Evolutionary conservation across 139 green algal genomes (phyloP), one percentile per base, ranked within the genome.

Genomic region (Monoraphidium neglectum): DNA sequence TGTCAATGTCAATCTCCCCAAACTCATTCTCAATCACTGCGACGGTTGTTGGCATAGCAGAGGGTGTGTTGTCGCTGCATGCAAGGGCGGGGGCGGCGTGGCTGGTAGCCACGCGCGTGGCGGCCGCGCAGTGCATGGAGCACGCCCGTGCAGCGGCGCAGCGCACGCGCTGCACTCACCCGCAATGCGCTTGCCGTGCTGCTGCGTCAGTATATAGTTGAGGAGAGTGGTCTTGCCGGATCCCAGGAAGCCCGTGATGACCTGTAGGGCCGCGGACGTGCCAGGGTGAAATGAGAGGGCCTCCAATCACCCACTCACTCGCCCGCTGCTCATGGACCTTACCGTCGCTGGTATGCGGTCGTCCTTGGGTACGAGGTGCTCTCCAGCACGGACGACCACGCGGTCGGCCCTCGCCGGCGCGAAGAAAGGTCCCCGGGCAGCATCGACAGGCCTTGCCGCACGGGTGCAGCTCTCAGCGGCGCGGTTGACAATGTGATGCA

Each of bases 1-100:
- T 88, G 87, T 99, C 96, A 70, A 99, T 98, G 84, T 97, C 95
- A 60, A 98, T 95, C 77, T 97, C 93, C 5, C 96, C 96, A 90
- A 98, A 98, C 95, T 90, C 86, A 38, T 90, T 90, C 61, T 90
- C 86, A 64, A 90, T 90, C 46, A 84, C 73, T 59, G 79, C 10
- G 35, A n/a, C n/a, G n/a, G n/a, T 15, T 59, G 49, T 59, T 59
- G 15, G 15, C 18, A n/a, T 59, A 18, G 49, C 18, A n/a, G 49
- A 18, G 49, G 49, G 49, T 59, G 49, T 59, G 15, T 59, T 59
- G 15, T 59, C 18, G 49, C 18, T 15, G 49, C 16, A 18, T 15
- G 49, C 15, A 59, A 59, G 49, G 49, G 15, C 16, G 49, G 49
- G 49, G 49, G 15, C 16, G 49, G 49, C 16, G 18, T 18, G 49